phyloP scores from a whole-genome alignment of 106 monocot genomes.

The Apostasia ramifera region DNA sequence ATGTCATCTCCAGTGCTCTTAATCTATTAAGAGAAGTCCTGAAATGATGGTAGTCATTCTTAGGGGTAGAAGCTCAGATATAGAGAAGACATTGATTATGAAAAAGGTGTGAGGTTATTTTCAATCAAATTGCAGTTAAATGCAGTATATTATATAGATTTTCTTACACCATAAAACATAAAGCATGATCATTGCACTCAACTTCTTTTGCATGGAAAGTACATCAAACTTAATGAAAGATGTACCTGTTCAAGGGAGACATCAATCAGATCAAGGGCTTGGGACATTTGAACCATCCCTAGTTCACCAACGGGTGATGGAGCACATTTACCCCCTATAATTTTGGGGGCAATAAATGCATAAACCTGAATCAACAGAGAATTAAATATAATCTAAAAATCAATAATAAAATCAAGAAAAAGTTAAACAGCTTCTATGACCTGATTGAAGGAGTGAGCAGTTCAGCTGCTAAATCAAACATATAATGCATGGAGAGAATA shows the following conservation, averaged over 20 bases:
- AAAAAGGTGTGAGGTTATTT: conserved; percentile 52
- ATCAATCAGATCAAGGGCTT: conserved; percentile 80
- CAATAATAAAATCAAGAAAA: no score
- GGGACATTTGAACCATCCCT: conserved; percentile 93
- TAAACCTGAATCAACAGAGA: conserved; percentile 49
- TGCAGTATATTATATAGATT: no score
- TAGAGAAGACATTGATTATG: conserved; percentile 70
- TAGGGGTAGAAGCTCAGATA: conserved; percentile 30
- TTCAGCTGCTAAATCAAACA: no score
- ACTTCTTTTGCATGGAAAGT: no score
- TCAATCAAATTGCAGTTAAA: no score
- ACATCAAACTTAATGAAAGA: background rate
- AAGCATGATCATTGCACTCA: no score
- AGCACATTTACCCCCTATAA: conserved; percentile 85
- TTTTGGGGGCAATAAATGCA: conserved; percentile 96
- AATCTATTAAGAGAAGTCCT: background rate
- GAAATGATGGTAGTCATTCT: background rate
- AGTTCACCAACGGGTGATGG: conserved; percentile 96
- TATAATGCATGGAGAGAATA: no score
- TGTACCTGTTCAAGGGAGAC: conserved; percentile 67
- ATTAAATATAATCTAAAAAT: background rate
- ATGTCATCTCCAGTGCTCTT: background rate
- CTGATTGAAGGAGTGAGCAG: no score
- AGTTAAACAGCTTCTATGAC: no score
- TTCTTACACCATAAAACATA: no score